Conservation (phyloP, 306 rosid genomes). For the Oemleria cerasiformis region DNA sequence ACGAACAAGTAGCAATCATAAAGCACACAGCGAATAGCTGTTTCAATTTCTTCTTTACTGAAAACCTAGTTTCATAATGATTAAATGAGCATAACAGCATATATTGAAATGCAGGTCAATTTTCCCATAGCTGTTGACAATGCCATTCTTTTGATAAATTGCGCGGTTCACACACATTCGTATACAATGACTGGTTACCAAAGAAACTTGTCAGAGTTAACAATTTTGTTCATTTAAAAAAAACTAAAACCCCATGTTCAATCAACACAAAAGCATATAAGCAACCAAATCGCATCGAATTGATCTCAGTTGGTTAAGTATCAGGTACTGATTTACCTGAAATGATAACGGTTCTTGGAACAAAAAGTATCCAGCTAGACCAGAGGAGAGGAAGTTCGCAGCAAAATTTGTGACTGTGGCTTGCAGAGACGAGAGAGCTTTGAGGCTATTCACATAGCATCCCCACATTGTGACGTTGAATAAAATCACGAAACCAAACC, state of each 20-base stretch:
- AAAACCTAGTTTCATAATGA: too few relatives aligned
- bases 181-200: not conserved
- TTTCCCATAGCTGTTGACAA: too few relatives aligned
- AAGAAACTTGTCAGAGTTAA: not conserved
- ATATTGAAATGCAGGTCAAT: too few relatives aligned
- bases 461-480: slow-evolving; percentile 89
- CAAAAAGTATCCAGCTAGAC: slow-evolving; percentile 72
- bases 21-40: too few relatives aligned
- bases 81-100: too few relatives aligned
- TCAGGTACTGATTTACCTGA: slow-evolving; percentile 40
- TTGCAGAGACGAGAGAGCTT: slow-evolving; percentile 77
- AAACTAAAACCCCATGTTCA: not conserved
- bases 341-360: slow-evolving; percentile 65
- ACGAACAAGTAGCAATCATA: too few relatives aligned
- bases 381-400: slow-evolving; percentile 78
- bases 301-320: not conserved
- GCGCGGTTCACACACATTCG: too few relatives aligned
- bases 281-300: not conserved
- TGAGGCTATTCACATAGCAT: slow-evolving; percentile 80
- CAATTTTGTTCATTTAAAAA: not conserved
- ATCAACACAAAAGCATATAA: not conserved
- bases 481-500: slow-evolving; percentile 49
- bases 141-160: too few relatives aligned
- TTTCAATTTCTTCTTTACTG: too few relatives aligned
- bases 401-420: slow-evolving; percentile 91